Percentiles rank a stretch among this genome's conserved stretches.
These are phyloP conservation scores for Salvia splendens DNA, from an alignment of 257 asterid genomes.

Conservation along the genomic window DNA sequence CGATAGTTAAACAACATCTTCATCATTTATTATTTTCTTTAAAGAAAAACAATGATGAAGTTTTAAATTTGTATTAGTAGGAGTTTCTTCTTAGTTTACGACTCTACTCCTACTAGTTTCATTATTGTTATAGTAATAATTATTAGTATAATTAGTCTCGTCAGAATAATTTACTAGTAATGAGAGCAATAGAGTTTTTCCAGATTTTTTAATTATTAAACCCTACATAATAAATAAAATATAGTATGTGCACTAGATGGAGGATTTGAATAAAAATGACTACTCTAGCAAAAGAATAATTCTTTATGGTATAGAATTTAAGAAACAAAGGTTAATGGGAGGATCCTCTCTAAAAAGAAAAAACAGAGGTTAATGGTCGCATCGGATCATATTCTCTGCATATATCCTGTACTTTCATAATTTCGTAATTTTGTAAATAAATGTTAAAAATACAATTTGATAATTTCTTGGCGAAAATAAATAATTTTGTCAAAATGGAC, in stretches of 20 bases:
- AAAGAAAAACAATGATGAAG: not conserved
- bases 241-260: not conserved
- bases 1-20: not conserved
- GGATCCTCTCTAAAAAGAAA: too few relatives aligned
- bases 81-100: not conserved
- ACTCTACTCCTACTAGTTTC: not conserved
- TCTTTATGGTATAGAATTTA: conserved; percentile 22
- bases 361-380: conserved; percentile 12
- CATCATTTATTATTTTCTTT: not conserved
- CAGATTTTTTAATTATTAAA: not conserved
- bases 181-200: not conserved
- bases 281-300: conserved; percentile 17
- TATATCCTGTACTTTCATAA: not conserved
- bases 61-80: not conserved
- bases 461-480: not conserved
- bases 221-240: not conserved
- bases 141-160: not conserved
- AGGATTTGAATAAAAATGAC: not conserved
- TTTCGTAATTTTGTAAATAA: too few relatives aligned
- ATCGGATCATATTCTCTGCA: conserved; percentile 32
- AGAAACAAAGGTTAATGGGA: conserved; percentile 21
- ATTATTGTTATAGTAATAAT: not conserved
- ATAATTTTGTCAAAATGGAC: too few relatives aligned
- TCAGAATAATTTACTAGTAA: not conserved
- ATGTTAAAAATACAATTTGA: not conserved